Evolutionary conservation across 345 rosid species (phyloP).

Genomic region (Pugionium cornutum): DNA sequence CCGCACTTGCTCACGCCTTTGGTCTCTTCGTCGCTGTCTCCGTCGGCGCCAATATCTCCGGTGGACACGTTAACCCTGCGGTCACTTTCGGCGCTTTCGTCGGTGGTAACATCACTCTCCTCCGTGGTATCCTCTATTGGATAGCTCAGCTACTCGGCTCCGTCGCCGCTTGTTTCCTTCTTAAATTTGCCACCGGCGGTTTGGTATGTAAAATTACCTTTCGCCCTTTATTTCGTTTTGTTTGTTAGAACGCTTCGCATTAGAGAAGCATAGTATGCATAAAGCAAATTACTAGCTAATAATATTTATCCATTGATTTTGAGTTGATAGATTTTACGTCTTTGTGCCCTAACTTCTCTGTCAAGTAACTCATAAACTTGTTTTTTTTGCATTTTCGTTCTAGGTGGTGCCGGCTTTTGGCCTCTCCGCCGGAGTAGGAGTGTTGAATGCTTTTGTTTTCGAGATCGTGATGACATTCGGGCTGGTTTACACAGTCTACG

Average conservation of each 20-base stretch:
- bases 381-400: neutral
- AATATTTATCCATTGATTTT: too few relatives aligned
- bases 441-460: slow-evolving; percentile 73
- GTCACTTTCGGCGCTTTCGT: slow-evolving; percentile 86
- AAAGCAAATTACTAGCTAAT: too few relatives aligned
- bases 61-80: slow-evolving; percentile 61
- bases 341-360: slow-evolving; percentile 19
- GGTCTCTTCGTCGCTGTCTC: slow-evolving; percentile 80
- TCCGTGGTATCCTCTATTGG: slow-evolving; percentile 89
- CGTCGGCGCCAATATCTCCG: slow-evolving; percentile 83
- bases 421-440: slow-evolving; percentile 71
- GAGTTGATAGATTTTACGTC: too few relatives aligned
- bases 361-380: slow-evolving; percentile 20
- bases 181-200: slow-evolving; percentile 72
- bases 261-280: neutral
- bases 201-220: slow-evolving; percentile 47
- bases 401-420: slow-evolving; percentile 68
- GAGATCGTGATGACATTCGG: slow-evolving; percentile 98
- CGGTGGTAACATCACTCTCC: slow-evolving; percentile 83
- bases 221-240: neutral
- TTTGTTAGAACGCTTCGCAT: neutral
- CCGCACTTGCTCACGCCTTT: slow-evolving; percentile 76
- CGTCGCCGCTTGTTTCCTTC: slow-evolving; percentile 75
- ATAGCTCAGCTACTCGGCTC: slow-evolving; percentile 90
- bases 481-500: slow-evolving; percentile 85